Base-by-base conservation (phyloP, 108 stramenopile species). In the Stephanodiscus triporus region DNA sequence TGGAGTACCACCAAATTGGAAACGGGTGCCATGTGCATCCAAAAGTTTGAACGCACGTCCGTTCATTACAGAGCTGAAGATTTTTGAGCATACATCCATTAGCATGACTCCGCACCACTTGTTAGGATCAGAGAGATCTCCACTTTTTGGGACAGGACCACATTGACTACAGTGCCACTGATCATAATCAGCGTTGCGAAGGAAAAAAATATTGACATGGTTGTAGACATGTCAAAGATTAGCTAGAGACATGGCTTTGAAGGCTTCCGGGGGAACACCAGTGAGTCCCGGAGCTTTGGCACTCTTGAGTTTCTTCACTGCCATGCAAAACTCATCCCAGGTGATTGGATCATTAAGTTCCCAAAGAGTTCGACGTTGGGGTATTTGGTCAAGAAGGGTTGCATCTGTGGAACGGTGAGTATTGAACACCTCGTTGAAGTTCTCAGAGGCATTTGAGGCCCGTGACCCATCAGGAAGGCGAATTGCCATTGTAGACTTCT, bases 1-100 rank as follows among this genome's bases (percentile, higher is more conserved):
- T 5, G 58, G 70, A 0, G 58, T 71, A 4, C n/a, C 62, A 6
- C 57, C 64, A 23, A 72, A 72, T 72, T 68, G 67, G 38, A n/a
- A 50, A 32, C 59, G 29, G 20, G 57, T 60, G 14, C 70, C 70
- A 13, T 59, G 23, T n/a, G 43, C 16, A 4, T 29, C 45, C 6
- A 71, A 55, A 34, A 70, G 19, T 9, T 11, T 23, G 22, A 23
- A 60, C n/a, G 26, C 32, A 4, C 57, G 30, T 26, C 37, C 40
- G 11, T 17, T 49, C 4, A 71, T 9, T 0, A 60, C 43, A 6
- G 16, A n/a, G 40, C 70, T 71, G 47, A 71, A 40, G 7, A 71
- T 49, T 45, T 71, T n/a, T n/a, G n/a, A n/a, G n/a, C n/a, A n/a
- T n/a, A n/a, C n/a, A n/a, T n/a, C n/a, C n/a, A n/a, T n/a, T 71